Conservation (phyloP, 2,329 filamentous ascomycete species). For the Dactylellina drechsleri region DNA sequence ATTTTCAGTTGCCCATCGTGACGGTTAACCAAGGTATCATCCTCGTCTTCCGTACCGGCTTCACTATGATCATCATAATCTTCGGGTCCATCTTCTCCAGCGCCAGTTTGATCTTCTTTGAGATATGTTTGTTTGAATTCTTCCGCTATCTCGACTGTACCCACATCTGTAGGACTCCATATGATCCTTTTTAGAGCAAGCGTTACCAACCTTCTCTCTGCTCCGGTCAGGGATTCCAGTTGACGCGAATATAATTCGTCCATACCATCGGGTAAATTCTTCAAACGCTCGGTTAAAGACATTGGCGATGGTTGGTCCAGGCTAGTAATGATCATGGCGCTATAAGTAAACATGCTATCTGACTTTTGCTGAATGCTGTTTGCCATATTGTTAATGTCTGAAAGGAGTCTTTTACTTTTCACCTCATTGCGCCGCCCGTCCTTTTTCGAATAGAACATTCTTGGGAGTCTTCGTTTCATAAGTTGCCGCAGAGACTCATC, state of each 20-base stretch:
- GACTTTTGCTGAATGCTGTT: conserved; percentile 26
- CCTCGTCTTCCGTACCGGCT: neutral
- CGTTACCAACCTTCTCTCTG: conserved; percentile 14
- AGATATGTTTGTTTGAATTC: conserved; percentile 30
- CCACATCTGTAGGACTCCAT: conserved; percentile 5
- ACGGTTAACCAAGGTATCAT: neutral
- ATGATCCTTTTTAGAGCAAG: conserved; percentile 25
- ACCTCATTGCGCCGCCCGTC: conserved; percentile 6
- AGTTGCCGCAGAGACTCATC: conserved; percentile 15
- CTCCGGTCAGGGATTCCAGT: conserved; percentile 1
- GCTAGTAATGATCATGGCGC: conserved; percentile 31
- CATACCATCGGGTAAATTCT: conserved; percentile 24
- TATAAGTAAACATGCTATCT: conserved; percentile 39
- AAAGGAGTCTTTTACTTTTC: conserved; percentile 5
- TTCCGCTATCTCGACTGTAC: conserved; percentile 18
- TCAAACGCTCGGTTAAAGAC: conserved; percentile 13
- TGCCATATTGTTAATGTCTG: conserved; percentile 30
- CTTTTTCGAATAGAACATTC: conserved; percentile 4
- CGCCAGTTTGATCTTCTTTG: neutral
- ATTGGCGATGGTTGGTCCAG: conserved; percentile 29
- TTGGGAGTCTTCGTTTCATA: neutral
- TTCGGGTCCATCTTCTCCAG: neutral
- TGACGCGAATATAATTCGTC: conserved; percentile 26
- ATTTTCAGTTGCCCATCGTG: neutral
- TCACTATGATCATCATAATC: conserved; percentile 10